Base-by-base conservation (phyloP, 2,329 filamentous ascomycete genomes). In the Claviceps arundinis region DNA sequence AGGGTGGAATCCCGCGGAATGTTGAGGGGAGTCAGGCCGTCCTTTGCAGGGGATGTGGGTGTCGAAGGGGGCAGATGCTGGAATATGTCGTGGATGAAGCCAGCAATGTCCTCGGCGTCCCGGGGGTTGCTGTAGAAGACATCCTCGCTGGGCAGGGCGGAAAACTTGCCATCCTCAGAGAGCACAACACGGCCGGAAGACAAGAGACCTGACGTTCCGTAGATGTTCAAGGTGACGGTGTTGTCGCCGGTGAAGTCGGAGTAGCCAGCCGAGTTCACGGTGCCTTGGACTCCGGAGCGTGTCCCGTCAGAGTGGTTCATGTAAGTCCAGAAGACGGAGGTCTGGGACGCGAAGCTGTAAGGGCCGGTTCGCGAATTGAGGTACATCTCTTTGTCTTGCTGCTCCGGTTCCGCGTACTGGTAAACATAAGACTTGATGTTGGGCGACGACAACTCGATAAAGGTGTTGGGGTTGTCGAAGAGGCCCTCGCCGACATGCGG, bases 401-500 rank as follows among this genome's bases (percentile, higher is more conserved):
- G 50, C 1, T 65, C 59, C 0, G 75, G 74, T 44, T 69, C 59
- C 41, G 65, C 59, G 62, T 77, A 78, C 49, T 63, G 67, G 59
- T 76, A 70, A 9, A 58, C 63, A 59, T 75, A 78, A 0, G 75
- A 74, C n/a, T 70, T 52, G 47, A 79, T 60, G 2, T 61, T 55
- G 1, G 71, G 65, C 3, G 63, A 63, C 1, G 66, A 66, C 1
- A 77, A 64, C 56, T 74, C 70, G 59, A 77, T 73, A 55, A 73
- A 76, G 1, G 75, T 78, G 55, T 78, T 77, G 5, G 76, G 74
- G 57, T 78, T 79, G 58, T 78, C 75, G 56, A 77, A 79, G 30
- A 78, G 69, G 37, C 71, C 70, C 14, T 68, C 63, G 44, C 76
- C 76, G 4, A 80, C 70, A 4, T 68, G 65, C 0, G 67, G 67